Evolutionary conservation across 164 flowering plant genomes (phyloP), one percentile per base, ranked within the genome.

Genomic region (Malania oleifera): DNA sequence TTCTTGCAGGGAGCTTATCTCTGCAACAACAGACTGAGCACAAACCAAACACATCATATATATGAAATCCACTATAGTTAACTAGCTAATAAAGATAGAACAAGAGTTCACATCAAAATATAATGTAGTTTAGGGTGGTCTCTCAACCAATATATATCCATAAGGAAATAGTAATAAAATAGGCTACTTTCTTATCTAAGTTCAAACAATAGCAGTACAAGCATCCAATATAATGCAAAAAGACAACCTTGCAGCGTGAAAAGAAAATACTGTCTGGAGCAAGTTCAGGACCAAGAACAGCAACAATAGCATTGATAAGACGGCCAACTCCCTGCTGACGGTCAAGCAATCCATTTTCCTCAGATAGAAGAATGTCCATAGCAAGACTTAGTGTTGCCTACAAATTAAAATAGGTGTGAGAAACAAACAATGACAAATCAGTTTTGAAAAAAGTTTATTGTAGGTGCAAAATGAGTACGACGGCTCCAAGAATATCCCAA

Each of bases 261-360:
- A 95, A 95, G 75, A 95, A 91, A 66, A 84, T 88, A 73, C 99
- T 91, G 38, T 93, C 95, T 27, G 99, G 96, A 43, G 91, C 72
- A 67, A 95, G 97, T 66, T 95, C 99, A 61, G 99, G 99, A 66
- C 99, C 99, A 66, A 91, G 78, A 67, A 89, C 95, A 70, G 97
- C 95, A 77, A 95, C 97, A 70, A 88, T 83, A 47, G 97, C 99
- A 88, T 95, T 95, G 69, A 95, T 77, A 38, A 95, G 86, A 62
- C 89, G 96, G 61, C 91, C 99, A 17, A 95, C 83, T 48, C 85
- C 96, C 69, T 90, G 99, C 63, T 83, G 91, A 72, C 86, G 84
- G 47, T 85, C 89, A 63, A 87, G 79, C 82, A 71, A 71, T 61
- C 95, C 99, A 81, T 74, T 91, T 68, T 88, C 99, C 63, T 91